phyloP scores from a whole-genome alignment of 495 filamentous ascomycete species.

The Polyplosphaeria fusca region DNA sequence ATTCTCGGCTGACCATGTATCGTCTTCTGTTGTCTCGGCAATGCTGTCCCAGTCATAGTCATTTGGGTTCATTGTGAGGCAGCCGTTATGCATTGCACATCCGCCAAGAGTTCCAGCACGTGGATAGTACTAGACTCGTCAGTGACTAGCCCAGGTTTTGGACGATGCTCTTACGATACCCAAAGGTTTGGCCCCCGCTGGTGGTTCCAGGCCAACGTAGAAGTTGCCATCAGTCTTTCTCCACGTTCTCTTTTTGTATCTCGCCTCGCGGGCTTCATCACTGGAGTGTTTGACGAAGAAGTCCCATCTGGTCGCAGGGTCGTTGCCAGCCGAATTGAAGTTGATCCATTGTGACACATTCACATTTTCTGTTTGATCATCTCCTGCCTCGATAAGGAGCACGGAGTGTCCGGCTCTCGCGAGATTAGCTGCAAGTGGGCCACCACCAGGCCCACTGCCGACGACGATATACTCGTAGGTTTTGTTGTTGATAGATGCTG shows the following conservation, averaged over 20 bases:
- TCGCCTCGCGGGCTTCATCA: constrained; percentile 26
- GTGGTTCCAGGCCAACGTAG: constrained; percentile 40
- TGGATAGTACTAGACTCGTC: constrained; percentile 41
- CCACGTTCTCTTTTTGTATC: constrained; percentile 26
- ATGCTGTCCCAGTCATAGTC: constrained; percentile 48
- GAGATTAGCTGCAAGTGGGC: constrained; percentile 32
- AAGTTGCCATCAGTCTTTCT: constrained; percentile 23
- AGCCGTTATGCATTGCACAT: constrained; percentile 52
- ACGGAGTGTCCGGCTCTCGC: constrained; percentile 26
- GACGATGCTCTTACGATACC: constrained; percentile 39
- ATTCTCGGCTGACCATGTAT: constrained; percentile 44
- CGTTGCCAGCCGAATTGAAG: constrained; percentile 16
- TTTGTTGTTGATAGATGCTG: constrained; percentile 9
- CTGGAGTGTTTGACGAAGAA: constrained; percentile 35
- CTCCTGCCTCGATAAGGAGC: constrained; percentile 32
- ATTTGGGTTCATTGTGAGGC: constrained; percentile 45
- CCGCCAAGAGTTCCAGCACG: constrained; percentile 51
- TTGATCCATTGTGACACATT: constrained; percentile 24
- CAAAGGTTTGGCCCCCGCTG: constrained; percentile 44
- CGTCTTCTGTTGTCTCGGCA: constrained; percentile 49
- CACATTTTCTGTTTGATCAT: constrained; percentile 29
- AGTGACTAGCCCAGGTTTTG: not conserved
- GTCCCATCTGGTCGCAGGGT: constrained; percentile 31
- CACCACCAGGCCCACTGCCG: constrained; percentile 31
- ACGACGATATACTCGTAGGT: constrained; percentile 36